Evolutionary conservation across 192 early-diverging fungal genomes (phyloP), one percentile per base, ranked within the genome.

Genomic region (Chytriomyces hyalinus): DNA sequence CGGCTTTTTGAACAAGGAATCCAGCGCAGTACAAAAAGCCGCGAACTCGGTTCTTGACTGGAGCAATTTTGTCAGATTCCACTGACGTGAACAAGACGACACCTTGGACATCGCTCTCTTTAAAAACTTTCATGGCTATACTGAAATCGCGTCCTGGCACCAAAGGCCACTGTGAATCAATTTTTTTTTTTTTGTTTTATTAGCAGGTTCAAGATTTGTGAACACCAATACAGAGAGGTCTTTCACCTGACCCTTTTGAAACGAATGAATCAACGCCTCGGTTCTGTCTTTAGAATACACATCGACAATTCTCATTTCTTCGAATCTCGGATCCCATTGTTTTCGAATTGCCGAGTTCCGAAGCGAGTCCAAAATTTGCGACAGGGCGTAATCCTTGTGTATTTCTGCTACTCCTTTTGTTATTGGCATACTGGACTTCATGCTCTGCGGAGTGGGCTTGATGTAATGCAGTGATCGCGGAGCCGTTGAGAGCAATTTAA

Each of bases 261-360:
- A 28, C 62, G 15, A 17, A 26, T 64, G 62, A 10, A 64, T 17
- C 62, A 64, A 28, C 62, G 62, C 62, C 62, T 64, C 62, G 1
- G 62, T 28, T 10, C n/a, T 10, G 26, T 17, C 62, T 1, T 15
- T 3, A 17, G 62, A 22, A 28, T 24, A 64, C n/a, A 26, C 26
- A 10, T 17, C 62, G 1, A 64, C 10, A 28, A 64, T 17, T 22
- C n/a, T 17, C 62, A 64, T 28, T 2, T 28, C n/a, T 26, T 64
- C 62, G 8, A 64, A 64, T 24, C 62, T 15, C n/a, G 62, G 62
- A 28, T 64, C 62, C 62, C 62, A 28, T 28, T 28, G n/a, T 26
- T 64, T 64, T 64, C 62, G 62, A 28, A 64, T 10, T 15, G 15
- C 62, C n/a, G 26, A 17, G 62, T 64, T 64, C 10, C 62, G 62